Conservation (phyloP, 495 filamentous ascomycete genomes). For the Geopyxis carbonaria region DNA sequence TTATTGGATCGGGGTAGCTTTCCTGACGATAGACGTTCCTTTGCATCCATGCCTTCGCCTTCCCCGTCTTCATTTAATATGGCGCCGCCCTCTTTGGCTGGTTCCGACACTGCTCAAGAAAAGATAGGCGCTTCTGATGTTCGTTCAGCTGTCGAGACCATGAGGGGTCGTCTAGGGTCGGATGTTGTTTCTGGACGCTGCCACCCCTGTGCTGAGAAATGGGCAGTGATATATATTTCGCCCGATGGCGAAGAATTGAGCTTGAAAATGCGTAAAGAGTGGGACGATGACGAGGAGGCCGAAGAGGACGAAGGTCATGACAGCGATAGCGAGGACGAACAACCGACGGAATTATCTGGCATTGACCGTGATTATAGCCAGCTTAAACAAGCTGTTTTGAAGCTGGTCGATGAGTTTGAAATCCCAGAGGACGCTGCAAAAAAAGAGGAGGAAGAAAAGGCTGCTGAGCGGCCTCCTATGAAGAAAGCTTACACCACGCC, state of each 20-base stretch:
- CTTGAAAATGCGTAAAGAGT: conserved; percentile 55
- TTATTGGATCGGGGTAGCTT: conserved; percentile 34
- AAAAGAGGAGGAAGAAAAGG: conserved; percentile 15
- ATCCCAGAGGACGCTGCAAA: conserved; percentile 36
- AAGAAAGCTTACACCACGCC: conserved; percentile 12
- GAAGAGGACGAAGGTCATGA: conserved; percentile 50
- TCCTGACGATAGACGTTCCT: conserved; percentile 23
- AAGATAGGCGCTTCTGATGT: conserved; percentile 27
- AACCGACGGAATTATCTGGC: conserved; percentile 45
- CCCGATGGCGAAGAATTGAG: conserved; percentile 49
- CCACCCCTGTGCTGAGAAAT: conserved; percentile 55
- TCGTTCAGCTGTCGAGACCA: conserved; percentile 44
- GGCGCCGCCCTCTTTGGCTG: conserved; percentile 4
- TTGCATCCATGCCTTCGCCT: conserved; percentile 23
- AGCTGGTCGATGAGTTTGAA: conserved; percentile 65
- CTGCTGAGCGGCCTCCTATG: conserved; percentile 15
- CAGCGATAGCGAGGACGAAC: conserved; percentile 51
- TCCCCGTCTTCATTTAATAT: conserved; percentile 21
- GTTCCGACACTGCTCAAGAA: conserved; percentile 18
- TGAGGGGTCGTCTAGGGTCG: conserved; percentile 42
- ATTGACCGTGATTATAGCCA: conserved; percentile 70
- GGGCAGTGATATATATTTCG: conserved; percentile 62
- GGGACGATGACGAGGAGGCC: conserved; percentile 49
- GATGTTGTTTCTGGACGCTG: conserved; percentile 44
- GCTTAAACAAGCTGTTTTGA: conserved; percentile 62